Evolutionary conservation across 2,329 filamentous ascomycete genomes (phyloP).

Genomic region (Verticillium klebahnii): DNA sequence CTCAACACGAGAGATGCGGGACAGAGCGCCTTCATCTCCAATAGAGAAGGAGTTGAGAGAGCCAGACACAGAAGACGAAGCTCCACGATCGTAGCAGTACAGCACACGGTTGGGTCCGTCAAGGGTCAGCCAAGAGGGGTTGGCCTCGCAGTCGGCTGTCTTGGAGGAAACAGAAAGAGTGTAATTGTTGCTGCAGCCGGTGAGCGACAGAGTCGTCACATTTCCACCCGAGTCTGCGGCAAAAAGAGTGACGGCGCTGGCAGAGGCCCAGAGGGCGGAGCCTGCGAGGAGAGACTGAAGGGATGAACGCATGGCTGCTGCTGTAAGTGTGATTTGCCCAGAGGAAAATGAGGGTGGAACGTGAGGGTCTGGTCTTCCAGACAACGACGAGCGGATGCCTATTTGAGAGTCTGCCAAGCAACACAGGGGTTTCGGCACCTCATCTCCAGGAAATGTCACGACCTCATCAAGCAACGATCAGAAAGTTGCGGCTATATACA

Average conservation of each 20-base stretch:
- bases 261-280: slow-evolving; percentile 3
- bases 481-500: background rate
- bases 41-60: slow-evolving; percentile 14
- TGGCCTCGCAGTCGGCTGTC: slow-evolving; percentile 11
- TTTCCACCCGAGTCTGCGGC: slow-evolving; percentile 14
- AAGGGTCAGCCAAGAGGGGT: slow-evolving; percentile 12
- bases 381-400: background rate
- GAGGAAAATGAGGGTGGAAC: background rate
- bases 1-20: slow-evolving; percentile 12
- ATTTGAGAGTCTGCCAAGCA: background rate
- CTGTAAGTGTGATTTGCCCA: background rate
- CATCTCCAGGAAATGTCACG: background rate
- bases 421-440: background rate
- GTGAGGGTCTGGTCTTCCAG: background rate
- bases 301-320: background rate
- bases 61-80: slow-evolving; percentile 6
- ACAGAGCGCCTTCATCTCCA: slow-evolving; percentile 8
- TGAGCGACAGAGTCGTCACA: slow-evolving; percentile 13
- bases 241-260: slow-evolving; percentile 12
- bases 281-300: background rate
- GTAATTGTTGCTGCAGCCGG: slow-evolving; percentile 5
- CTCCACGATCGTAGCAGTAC: slow-evolving; percentile 12
- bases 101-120: slow-evolving; percentile 9
- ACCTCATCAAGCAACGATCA: background rate
- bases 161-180: slow-evolving; percentile 11